Percentiles rank a stretch among this genome's conserved stretches.
Evolutionary conservation across 2,329 filamentous ascomycete genomes (phyloP).

Genomic region (Aspergillus texensis): DNA sequence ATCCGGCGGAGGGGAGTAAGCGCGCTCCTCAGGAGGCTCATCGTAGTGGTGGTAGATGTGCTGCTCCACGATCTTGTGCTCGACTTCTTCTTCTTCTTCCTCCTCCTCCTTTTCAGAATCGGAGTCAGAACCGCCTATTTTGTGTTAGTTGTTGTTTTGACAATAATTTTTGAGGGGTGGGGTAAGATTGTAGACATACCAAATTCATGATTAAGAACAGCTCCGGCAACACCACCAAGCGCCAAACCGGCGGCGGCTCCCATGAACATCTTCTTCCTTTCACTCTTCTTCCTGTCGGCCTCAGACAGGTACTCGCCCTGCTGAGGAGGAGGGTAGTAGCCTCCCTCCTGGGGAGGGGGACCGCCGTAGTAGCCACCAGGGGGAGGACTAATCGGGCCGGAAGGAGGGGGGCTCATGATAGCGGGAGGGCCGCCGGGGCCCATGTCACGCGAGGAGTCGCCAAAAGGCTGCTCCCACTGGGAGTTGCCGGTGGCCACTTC

Average conservation of each 20-base stretch:
- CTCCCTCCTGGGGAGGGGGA: slow-evolving; percentile 8
- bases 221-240: slow-evolving; percentile 60
- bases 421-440: slow-evolving; percentile 12
- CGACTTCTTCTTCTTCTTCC: background rate
- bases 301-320: slow-evolving; percentile 19
- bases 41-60: background rate
- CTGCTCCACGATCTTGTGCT: background rate
- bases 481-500: slow-evolving; percentile 63
- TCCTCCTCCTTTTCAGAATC: background rate
- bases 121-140: background rate
- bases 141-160: background rate
- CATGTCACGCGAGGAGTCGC: slow-evolving; percentile 27
- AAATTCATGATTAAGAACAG: slow-evolving; percentile 58
- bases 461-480: slow-evolving; percentile 64
- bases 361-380: slow-evolving; percentile 22
- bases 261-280: slow-evolving; percentile 56
- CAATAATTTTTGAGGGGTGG: no score
- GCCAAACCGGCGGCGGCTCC: slow-evolving; percentile 62
- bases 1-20: background rate
- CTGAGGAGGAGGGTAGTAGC: slow-evolving; percentile 11
- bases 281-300: slow-evolving; percentile 46
- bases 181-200: slow-evolving; percentile 45
- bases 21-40: background rate
- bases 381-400: slow-evolving; percentile 9
- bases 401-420: slow-evolving; percentile 24